Evolutionary conservation across 306 rosid genomes (phyloP), one percentile per base, ranked within the genome.

Genomic region (Sicyos edulis): DNA sequence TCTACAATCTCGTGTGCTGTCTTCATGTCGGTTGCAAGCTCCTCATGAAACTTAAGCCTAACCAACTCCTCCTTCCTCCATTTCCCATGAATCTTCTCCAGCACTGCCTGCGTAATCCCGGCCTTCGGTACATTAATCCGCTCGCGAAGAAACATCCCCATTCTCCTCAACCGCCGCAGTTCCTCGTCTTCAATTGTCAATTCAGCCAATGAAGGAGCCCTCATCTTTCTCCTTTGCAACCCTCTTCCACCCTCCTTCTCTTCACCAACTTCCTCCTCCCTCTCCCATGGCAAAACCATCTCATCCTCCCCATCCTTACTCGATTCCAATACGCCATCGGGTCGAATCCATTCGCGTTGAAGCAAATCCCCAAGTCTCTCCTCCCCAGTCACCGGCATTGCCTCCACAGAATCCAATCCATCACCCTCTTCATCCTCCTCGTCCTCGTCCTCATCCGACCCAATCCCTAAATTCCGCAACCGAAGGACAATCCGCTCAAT

Each of bases 31-130:
- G 79, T 81, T 1, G 96, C 92, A 50, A 95, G 95, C 14, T 75
- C 81, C 77, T 95, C 96, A 71, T 95, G 91, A 78, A 95, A 95
- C 82, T 95, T 95, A 73, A 95, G 99, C 83, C 88, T 82, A 6
- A 87, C 97, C 62, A 95, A 20, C 82, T 91, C 97, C 77, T 84
- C 86, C 84, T 77, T 85, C 75, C 85, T 87, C 99, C 99, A 95
- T 0, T 71, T 84, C 13, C 70, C 82, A 51, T 95, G 97, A 84
- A 95, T 87, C 76, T 86, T 91, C 58, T 89, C 86, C 3, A 91
- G 81, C 21, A 95, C 99, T 2, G 84, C 73, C 83, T 81, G 89
- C 0, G 96, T 91, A 15, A 86, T 77, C 47, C 99, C 99, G 0
- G 97, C 97, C 74, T 95, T 82, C 5, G 99, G 95, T 19, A 95